Percentiles rank a stretch among this genome's conserved stretches.
Conservation (phyloP, 2,329 filamentous ascomycete species). For the Colletotrichum theobromicola region DNA sequence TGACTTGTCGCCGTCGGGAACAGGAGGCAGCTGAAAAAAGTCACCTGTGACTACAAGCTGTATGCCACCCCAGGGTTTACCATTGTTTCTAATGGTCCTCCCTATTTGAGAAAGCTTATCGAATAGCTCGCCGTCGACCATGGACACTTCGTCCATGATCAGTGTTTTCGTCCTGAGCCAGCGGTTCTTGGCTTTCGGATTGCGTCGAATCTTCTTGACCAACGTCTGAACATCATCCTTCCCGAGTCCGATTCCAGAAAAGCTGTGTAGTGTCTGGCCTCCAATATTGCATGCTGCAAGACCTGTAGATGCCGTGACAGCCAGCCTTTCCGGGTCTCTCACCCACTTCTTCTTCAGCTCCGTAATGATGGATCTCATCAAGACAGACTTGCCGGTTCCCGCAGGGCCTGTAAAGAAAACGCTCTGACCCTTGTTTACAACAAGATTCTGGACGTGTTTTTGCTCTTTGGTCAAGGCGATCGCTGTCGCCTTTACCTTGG, state of each 20-base stretch:
- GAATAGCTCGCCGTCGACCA: conserved; percentile 97
- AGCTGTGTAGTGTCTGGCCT: conserved; percentile 94
- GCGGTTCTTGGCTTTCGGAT: conserved; percentile 83
- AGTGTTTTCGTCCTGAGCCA: conserved; percentile 90
- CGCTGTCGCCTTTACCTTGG: conserved; percentile 47
- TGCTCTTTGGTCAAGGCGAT: conserved; percentile 88
- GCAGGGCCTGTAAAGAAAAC: conserved; percentile 99
- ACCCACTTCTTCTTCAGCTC: conserved; percentile 78
- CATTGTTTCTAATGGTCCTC: conserved; percentile 85
- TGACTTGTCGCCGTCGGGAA: conserved; percentile 75
- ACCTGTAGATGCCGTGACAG: conserved; percentile 94
- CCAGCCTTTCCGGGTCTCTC: conserved; percentile 81
- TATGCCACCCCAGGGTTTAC: conserved; percentile 92
- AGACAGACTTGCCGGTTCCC: conserved; percentile 94
- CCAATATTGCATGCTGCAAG: conserved; percentile 96
- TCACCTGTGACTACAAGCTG: conserved; percentile 96
- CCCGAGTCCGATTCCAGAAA: conserved; percentile 91
- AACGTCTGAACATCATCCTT: conserved; percentile 84
- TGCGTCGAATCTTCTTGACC: conserved; percentile 88
- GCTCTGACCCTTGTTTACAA: conserved; percentile 80
- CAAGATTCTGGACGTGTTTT: conserved; percentile 79
- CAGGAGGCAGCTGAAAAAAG: conserved; percentile 96
- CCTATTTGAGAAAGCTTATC: conserved; percentile 94
- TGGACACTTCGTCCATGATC: conserved; percentile 94
- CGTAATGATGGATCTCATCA: conserved; percentile 90